Evolutionary conservation across 2,329 filamentous ascomycete species (phyloP).

Genomic region (Fusarium sp.): DNA sequence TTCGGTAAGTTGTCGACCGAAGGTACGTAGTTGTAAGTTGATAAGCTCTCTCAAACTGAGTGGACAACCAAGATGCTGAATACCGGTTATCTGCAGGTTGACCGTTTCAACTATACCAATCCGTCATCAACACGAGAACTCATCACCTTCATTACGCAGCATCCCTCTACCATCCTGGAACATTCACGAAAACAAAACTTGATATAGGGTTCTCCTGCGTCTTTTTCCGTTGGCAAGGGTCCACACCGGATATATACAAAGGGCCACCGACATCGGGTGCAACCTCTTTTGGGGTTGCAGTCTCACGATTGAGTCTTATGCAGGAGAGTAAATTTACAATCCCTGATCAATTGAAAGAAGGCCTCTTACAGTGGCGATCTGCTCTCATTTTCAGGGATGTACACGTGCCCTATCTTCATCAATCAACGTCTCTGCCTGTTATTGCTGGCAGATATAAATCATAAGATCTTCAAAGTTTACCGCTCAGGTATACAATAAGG

Average conservation of each 20-base stretch:
- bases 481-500: background rate
- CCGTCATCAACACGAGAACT: conserved; percentile 18
- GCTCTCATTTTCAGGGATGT: background rate
- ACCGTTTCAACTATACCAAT: conserved; percentile 12
- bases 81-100: conserved; percentile 13
- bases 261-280: conserved; percentile 13
- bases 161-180: background rate
- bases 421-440: background rate
- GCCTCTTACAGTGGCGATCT: background rate
- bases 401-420: conserved; percentile 20
- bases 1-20: conserved; percentile 1
- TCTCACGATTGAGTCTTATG: conserved; percentile 9
- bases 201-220: background rate
- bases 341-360: background rate
- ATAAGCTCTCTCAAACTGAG: conserved; percentile 10
- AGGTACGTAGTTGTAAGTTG: background rate
- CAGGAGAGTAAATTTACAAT: conserved; percentile 6
- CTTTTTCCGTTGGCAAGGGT: conserved; percentile 8
- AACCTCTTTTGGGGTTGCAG: conserved; percentile 5
- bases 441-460: background rate
- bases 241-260: conserved; percentile 4
- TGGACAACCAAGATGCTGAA: conserved; percentile 3
- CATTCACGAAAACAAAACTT: background rate
- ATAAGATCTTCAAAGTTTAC: conserved; percentile 1
- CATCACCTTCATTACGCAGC: background rate